Evolutionary conservation across 495 filamentous ascomycete genomes (phyloP), one percentile per base, ranked within the genome.

Genomic region (Neurospora terricola): DNA sequence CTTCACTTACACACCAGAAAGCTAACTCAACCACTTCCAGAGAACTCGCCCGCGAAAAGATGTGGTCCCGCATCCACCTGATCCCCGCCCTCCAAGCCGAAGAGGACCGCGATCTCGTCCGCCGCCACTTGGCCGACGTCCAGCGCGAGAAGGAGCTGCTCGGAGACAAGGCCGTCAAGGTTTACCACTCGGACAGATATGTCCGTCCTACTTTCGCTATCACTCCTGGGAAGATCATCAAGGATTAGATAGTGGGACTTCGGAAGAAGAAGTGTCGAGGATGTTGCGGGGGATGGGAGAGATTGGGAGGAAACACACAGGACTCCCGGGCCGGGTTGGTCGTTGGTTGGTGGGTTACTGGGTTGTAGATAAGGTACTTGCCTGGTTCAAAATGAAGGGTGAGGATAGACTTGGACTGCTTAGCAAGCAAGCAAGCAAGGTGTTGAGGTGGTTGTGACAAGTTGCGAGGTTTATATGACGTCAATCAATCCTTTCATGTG

Each of bases 1-100:
- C 48, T 54, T 45, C 21, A 18, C 48, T 45, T 36, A 71, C 1
- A 43, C 30, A 40, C 36, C 12, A 48, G 1, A 9, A 27, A 7
- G 23, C 48, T 59, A 27, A 59, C 48, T 7, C 21, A 12, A 30
- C 54, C 5, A 30, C 14, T 8, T 9, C 54, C 12, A 98, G 95
- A 79, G 96, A 99, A 81, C 91, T 96, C 74, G 92, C 90, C 71
- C 93, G 96, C 66, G 96, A 99, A 79, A 99, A 99, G 86, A 94
- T 97, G 88, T 99, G 96, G 96, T 87, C 91, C 62, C 91, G 96
- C 76, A 94, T 98, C 77, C 89, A 99, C 81, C 85, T 99, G 69
- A 94, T 94, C 79, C 96, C 96, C 38, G 82, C 96, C 75, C 90
- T 99, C 70, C 94, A 98, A 79, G 96, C 96, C 72, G 96, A 99